Conservation (phyloP, 2,329 filamentous ascomycete genomes). For the Paraconiothyrium brasiliense region DNA sequence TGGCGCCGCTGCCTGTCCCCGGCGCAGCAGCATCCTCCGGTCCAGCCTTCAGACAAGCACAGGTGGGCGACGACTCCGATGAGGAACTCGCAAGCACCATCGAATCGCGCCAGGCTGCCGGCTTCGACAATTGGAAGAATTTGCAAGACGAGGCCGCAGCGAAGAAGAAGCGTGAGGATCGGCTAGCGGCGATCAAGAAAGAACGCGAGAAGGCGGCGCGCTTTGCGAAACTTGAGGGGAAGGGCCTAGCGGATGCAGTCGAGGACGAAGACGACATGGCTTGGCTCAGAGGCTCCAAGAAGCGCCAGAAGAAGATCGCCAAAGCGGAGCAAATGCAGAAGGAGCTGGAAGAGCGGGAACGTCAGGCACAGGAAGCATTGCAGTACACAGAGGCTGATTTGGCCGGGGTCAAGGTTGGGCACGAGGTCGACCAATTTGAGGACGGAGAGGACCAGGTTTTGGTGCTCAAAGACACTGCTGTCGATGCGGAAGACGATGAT, state of each 20-base stretch:
- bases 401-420: constrained; percentile 89
- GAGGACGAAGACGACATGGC: constrained; percentile 77
- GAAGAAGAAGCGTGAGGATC: constrained; percentile 81
- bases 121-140: constrained; percentile 78
- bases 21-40: constrained; percentile 65
- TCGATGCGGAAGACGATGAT: constrained; percentile 84
- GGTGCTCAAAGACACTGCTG: constrained; percentile 91
- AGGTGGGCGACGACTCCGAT: constrained; percentile 63
- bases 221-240: constrained; percentile 78
- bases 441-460: constrained; percentile 87
- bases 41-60: constrained; percentile 64
- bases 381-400: constrained; percentile 89
- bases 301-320: constrained; percentile 89
- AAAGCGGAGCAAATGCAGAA: constrained; percentile 74
- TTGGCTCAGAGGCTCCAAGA: constrained; percentile 91
- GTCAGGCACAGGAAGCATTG: constrained; percentile 67
- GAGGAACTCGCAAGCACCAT: constrained; percentile 83
- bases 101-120: constrained; percentile 78
- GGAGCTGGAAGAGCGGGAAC: constrained; percentile 76
- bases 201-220: constrained; percentile 85
- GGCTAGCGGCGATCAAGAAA: constrained; percentile 83
- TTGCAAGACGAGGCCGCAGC: constrained; percentile 73
- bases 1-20: constrained; percentile 88
- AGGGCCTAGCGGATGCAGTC: constrained; percentile 82
- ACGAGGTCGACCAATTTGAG: constrained; percentile 83